phyloP scores from a whole-genome alignment of 257 asterid genomes.

The Penstemon barbatus region DNA sequence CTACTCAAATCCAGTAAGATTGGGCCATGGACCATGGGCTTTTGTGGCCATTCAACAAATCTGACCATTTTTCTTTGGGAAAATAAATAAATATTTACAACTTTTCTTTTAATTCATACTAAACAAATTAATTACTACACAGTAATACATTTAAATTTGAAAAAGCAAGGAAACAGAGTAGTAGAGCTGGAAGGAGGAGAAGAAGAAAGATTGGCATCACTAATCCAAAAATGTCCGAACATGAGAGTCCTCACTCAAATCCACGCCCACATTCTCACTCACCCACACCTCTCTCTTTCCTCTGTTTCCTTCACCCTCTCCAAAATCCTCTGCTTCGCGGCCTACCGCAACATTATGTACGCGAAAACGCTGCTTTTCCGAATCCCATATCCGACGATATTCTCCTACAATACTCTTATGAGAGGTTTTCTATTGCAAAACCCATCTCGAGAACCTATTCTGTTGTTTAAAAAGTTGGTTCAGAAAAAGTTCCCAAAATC shows the following conservation, averaged over 20 bases:
- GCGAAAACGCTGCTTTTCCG: constrained; percentile 49
- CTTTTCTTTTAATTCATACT: too few species aligned
- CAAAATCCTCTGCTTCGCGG: constrained; percentile 62
- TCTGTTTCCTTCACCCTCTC: constrained; percentile 52
- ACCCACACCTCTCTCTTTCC: constrained; percentile 38
- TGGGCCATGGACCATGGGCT: too few species aligned
- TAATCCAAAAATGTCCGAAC: constrained; percentile 63
- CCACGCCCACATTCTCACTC: constrained; percentile 61
- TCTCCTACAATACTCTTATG: constrained; percentile 59
- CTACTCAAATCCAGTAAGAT: too few species aligned
- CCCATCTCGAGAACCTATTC: constrained; percentile 47
- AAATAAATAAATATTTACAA: too few species aligned
- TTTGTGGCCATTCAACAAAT: too few species aligned
- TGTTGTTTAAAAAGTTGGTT: constrained; percentile 45
- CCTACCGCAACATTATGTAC: constrained; percentile 52
- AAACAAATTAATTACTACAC: too few species aligned
- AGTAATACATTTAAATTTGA: background rate
- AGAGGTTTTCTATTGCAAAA: constrained; percentile 45
- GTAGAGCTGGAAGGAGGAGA: constrained; percentile 51
- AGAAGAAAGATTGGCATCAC: constrained; percentile 50
- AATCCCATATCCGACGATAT: constrained; percentile 51
- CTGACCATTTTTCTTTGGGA: too few species aligned
- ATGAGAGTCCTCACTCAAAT: constrained; percentile 60
- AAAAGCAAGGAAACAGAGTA: background rate
- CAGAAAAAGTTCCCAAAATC: constrained; percentile 39